phyloP scores from a whole-genome alignment of 257 asterid genomes.

The Schizonepeta tenuifolia region DNA sequence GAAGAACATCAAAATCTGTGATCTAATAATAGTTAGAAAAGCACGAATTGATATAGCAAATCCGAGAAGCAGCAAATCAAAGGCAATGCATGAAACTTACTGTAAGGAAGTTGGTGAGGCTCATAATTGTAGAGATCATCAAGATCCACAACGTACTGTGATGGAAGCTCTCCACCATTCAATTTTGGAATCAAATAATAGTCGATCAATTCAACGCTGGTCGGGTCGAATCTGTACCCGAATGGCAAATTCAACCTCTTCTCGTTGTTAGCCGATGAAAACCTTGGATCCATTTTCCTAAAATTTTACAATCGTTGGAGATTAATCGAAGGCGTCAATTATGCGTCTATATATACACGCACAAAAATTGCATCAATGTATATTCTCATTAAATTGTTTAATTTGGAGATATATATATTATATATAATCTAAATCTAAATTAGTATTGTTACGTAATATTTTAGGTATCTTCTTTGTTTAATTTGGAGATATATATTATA shows the following conservation, averaged over 20 bases:
- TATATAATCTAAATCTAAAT: no score
- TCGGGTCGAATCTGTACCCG: conserved; percentile 25
- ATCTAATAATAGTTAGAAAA: no score
- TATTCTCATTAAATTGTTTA: no score
- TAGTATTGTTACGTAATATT: no score
- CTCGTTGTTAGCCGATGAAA: not conserved
- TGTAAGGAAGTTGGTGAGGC: conserved; percentile 19
- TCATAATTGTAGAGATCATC: conserved; percentile 25
- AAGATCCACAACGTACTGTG: not conserved
- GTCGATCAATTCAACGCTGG: not conserved
- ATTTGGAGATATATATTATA: no score
- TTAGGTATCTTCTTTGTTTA: no score
- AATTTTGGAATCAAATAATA: conserved; percentile 20
- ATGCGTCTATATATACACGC: not conserved
- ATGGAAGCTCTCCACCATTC: conserved; percentile 9
- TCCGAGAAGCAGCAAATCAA: not conserved
- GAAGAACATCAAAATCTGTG: no score
- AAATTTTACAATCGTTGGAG: not conserved
- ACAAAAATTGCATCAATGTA: not conserved
- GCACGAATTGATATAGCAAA: not conserved
- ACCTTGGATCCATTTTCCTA: not conserved
- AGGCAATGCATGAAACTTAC: not conserved
- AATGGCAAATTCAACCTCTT: conserved; percentile 4
- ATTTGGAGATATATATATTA: no score
- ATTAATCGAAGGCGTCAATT: not conserved